Percentiles rank a stretch among this genome's conserved stretches.
Evolutionary conservation across 1,139 yeast genomes (phyloP).

Genomic region (Torulaspora pretoriensis): DNA sequence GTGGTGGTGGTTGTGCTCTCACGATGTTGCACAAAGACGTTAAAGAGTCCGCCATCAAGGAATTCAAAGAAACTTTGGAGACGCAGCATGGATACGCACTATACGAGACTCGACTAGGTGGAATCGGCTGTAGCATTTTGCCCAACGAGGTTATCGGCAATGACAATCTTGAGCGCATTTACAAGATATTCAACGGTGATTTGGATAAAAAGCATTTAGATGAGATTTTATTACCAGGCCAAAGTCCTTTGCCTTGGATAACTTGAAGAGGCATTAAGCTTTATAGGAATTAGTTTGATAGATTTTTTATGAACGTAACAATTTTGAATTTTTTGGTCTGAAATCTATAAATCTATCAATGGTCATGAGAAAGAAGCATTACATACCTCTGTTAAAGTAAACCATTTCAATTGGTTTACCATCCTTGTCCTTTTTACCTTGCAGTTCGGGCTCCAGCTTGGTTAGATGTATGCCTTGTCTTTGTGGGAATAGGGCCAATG

Average conservation of each 20-base stretch:
- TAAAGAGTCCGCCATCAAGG: conserved; percentile 38
- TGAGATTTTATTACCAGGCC: conserved; percentile 20
- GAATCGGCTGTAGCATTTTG: conserved; percentile 71
- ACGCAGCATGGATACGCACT: conserved; percentile 61
- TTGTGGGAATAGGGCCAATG: conserved; percentile 93
- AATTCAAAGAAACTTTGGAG: conserved; percentile 37
- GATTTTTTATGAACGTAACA: background rate
- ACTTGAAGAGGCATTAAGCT: background rate
- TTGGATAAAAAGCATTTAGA: conserved; percentile 16
- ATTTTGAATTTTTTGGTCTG: background rate
- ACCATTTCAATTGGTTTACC: conserved; percentile 61
- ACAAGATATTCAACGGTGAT: conserved; percentile 17
- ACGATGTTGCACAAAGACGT: conserved; percentile 62
- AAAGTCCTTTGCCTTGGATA: conserved; percentile 20
- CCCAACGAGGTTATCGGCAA: conserved; percentile 21
- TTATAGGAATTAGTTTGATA: background rate
- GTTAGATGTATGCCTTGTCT: conserved; percentile 57
- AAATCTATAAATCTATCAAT: background rate
- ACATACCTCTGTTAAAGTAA: conserved; percentile 91
- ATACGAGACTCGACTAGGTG: conserved; percentile 82
- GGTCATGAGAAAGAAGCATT: conserved; percentile 14
- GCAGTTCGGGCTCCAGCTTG: conserved; percentile 61
- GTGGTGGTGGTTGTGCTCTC: conserved; percentile 98
- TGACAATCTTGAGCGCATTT: conserved; percentile 16
- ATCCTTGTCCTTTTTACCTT: conserved; percentile 53